Percentiles rank a stretch among this genome's conserved stretches.
phyloP scores from a whole-genome alignment of 306 rosid species.

The Lagenaria siceraria region DNA sequence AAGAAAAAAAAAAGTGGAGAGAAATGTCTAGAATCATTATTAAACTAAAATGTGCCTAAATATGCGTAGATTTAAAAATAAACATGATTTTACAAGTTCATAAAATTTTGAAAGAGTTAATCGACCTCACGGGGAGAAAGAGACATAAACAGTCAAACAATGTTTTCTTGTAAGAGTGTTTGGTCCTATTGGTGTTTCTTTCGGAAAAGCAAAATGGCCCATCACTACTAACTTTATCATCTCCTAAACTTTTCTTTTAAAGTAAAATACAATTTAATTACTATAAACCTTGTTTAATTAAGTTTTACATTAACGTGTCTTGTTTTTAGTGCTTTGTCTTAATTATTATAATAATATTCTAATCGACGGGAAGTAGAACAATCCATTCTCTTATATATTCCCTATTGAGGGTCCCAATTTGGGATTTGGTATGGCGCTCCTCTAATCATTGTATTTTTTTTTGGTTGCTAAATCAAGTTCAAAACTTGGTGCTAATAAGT shows the following conservation, averaged over 20 bases:
- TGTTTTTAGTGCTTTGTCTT: neutral
- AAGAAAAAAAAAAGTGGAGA: neutral
- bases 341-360: neutral
- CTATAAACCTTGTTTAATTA: neutral
- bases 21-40: neutral
- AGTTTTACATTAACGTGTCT: neutral
- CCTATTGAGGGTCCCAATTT: neutral
- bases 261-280: neutral
- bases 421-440: constrained; percentile 1
- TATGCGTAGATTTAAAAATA: neutral
- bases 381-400: neutral
- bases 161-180: neutral
- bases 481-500: constrained; percentile 38
- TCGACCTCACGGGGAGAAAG: neutral
- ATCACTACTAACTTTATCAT: neutral
- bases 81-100: neutral
- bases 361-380: neutral
- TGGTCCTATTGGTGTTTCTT: neutral
- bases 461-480: constrained; percentile 23
- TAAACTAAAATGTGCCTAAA: neutral
- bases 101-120: neutral
- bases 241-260: neutral
- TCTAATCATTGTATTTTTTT: neutral
- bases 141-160: neutral
- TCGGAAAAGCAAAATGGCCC: neutral